A percentile compares a stretch with the other conserved stretches of the same genome.
Evolutionary conservation across 768 basidiomycete species (phyloP).

Genomic region (Artomyces pyxidatus): DNA sequence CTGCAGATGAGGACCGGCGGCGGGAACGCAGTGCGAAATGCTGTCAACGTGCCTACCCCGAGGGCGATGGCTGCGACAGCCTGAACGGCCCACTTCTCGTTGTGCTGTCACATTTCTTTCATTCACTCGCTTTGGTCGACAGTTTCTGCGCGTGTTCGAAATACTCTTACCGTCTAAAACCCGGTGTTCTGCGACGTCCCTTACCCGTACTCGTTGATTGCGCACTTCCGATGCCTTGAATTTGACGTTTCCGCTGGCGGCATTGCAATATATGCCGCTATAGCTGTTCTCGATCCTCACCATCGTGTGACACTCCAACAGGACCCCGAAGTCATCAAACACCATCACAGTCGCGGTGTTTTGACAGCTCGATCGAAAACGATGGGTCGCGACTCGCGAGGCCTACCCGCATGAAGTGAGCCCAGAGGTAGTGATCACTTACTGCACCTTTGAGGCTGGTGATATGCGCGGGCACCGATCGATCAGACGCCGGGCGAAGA

Average conservation of each 20-base stretch:
- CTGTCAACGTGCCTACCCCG: conserved; percentile 18
- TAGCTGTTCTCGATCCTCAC: conserved; percentile 1
- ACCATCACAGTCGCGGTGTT: no score
- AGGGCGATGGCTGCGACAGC: conserved; percentile 20
- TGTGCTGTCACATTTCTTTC: not conserved
- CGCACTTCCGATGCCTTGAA: conserved; percentile 2
- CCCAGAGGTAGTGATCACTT: no score
- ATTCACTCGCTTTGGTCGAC: not conserved
- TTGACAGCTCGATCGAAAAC: no score
- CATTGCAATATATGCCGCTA: conserved; percentile 12
- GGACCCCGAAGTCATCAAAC: not conserved
- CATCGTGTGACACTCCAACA: not conserved
- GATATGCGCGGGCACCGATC: no score
- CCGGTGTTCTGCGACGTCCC: no score
- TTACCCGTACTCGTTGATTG: no score
- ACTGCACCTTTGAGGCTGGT: no score
- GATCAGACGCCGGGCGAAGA: no score
- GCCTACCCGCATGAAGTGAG: no score
- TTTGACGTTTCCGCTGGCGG: conserved; percentile 8
- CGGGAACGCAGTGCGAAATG: conserved; percentile 10
- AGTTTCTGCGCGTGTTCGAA: not conserved
- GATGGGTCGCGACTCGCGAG: no score
- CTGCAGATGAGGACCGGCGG: conserved; percentile 18
- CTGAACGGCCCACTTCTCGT: conserved; percentile 7
- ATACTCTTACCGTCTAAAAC: no score